phyloP scores from a whole-genome alignment of 2,329 filamentous ascomycete species.

The Bertia moriformis region DNA sequence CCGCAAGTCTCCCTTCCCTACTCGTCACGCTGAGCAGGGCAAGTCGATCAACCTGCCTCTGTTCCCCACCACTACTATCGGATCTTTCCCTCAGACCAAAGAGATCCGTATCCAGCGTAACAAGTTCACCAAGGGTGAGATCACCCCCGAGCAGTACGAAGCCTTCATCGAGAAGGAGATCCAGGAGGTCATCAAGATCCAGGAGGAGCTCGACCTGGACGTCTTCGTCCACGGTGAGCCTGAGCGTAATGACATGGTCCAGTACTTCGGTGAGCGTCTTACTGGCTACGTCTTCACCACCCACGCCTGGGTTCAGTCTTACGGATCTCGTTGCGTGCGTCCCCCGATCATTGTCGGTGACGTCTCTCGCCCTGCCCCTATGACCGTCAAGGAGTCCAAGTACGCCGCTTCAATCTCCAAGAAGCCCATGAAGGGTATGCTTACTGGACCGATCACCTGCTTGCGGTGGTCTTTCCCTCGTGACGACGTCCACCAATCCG shows the following conservation, averaged over 20 bases:
- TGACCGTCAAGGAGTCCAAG: constrained; percentile 99
- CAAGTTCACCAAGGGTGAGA: constrained; percentile 98
- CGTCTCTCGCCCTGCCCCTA: constrained; percentile 87
- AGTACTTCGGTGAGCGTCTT: constrained; percentile 97
- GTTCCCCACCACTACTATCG: constrained; percentile 98
- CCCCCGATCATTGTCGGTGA: constrained; percentile 98
- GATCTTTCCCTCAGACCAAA: constrained; percentile 98
- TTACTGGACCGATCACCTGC: constrained; percentile 97
- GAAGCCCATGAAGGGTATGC: constrained; percentile 99
- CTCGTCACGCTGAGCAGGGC: constrained; percentile 76
- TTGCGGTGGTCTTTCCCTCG: constrained; percentile 99
- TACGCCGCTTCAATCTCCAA: constrained; percentile 90
- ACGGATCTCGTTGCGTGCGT: constrained; percentile 95
- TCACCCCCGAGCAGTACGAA: constrained; percentile 83
- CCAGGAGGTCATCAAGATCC: constrained; percentile 81
- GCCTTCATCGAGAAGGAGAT: constrained; percentile 99
- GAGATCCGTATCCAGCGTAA: constrained; percentile 93
- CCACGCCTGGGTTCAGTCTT: constrained; percentile 96
- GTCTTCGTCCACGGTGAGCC: constrained; percentile 98
- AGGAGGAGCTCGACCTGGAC: constrained; percentile 94
- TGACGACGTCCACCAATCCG: constrained; percentile 97
- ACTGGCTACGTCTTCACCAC: constrained; percentile 98
- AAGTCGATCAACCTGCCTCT: constrained; percentile 82
- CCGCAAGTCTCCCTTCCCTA: constrained; percentile 78
- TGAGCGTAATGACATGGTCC: constrained; percentile 99